Conservation (phyloP, 192 early-diverging fungal species). For the Funneliformis mosseae region DNA sequence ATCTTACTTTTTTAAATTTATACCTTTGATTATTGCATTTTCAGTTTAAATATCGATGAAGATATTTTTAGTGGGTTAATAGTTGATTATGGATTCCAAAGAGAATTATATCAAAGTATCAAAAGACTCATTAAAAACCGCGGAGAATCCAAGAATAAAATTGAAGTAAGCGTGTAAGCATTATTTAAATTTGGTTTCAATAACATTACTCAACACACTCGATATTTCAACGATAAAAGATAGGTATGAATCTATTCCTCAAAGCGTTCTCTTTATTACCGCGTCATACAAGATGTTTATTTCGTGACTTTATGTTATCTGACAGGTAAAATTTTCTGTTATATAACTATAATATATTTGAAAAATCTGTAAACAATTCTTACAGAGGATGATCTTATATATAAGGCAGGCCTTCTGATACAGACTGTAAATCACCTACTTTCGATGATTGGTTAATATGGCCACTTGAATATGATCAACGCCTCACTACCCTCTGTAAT, state of each 20-base stretch:
- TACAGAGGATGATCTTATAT: neutral
- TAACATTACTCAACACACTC: neutral
- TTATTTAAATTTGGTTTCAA: neutral
- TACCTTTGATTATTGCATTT: neutral
- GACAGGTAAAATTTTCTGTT: neutral
- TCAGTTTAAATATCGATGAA: neutral
- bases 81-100: neutral
- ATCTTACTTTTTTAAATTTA: neutral
- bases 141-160: neutral
- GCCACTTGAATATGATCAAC: neutral
- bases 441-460: constrained; percentile 1
- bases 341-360: too few relatives aligned
- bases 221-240: neutral
- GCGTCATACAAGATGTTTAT: neutral
- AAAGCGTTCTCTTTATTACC: neutral
- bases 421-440: neutral
- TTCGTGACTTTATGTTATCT: constrained; percentile 15
- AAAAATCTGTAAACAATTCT: neutral
- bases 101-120: constrained; percentile 26
- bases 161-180: neutral
- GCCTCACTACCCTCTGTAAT: constrained; percentile 7
- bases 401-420: neutral
- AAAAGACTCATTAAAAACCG: neutral
- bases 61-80: neutral
- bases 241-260: neutral